These are phyloP conservation scores for Ecytonucleospora hepatopenaei DNA, from an alignment of 371 early-diverging fungal species.

Conservation along the genomic window DNA sequence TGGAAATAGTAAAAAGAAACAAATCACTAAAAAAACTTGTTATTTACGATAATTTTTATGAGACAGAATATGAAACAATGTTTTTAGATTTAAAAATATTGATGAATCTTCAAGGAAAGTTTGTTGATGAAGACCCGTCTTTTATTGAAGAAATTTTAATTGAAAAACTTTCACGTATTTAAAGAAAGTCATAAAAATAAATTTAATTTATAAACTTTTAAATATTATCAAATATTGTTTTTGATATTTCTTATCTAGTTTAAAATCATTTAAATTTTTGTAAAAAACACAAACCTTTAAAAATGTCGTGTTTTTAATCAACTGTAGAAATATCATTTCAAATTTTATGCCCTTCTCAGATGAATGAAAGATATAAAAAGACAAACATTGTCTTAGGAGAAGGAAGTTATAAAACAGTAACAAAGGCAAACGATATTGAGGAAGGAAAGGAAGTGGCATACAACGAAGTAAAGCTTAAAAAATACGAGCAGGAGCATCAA, in stretches of 20 bases:
- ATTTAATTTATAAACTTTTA: neutral
- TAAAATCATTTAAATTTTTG: neutral
- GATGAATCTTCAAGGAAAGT: neutral
- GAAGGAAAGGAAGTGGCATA: slow-evolving; percentile 80
- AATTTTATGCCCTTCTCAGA: neutral
- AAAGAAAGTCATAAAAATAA: neutral
- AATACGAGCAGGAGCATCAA: slow-evolving; percentile 62
- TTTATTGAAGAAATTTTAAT: neutral
- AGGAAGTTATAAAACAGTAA: slow-evolving; percentile 74
- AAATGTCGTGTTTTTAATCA: neutral
- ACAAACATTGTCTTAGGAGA: slow-evolving; percentile 62
- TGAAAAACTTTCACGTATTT: neutral
- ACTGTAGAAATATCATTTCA: neutral
- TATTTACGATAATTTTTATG: slow-evolving; percentile 53
- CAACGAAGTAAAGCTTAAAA: slow-evolving; percentile 64
- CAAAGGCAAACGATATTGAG: slow-evolving; percentile 71
- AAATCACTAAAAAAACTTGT: slow-evolving; percentile 25
- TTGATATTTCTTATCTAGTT: neutral
- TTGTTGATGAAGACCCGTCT: neutral
- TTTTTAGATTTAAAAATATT: neutral
- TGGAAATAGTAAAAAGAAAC: slow-evolving; percentile 26
- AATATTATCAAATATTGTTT: neutral
- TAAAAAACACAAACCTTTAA: neutral
- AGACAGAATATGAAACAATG: slow-evolving; percentile 7
- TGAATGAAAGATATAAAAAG: slow-evolving; percentile 33